Percentiles rank a stretch among this genome's conserved stretches.
Conservation (phyloP, 306 rosid species). For the barrel medic (Medicago truncatula) region DNA sequence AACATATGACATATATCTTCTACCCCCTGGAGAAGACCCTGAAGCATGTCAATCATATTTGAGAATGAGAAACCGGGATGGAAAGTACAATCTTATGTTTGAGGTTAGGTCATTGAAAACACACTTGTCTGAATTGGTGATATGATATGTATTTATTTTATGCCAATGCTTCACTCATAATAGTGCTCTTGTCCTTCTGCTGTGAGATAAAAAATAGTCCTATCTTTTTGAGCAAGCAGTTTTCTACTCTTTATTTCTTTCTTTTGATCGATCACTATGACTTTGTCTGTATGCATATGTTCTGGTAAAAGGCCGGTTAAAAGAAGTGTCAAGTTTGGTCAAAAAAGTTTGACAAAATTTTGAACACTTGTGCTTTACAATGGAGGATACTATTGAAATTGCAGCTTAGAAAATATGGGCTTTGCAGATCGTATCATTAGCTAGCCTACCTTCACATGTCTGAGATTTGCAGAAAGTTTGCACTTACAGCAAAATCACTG, state of each 20-base stretch:
- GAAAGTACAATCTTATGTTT: slow-evolving; percentile 98
- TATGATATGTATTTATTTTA: slow-evolving; percentile 32
- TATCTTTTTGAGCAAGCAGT: slow-evolving; percentile 29
- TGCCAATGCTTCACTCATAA: slow-evolving; percentile 6
- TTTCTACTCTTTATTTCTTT: not conserved
- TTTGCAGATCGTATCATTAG: slow-evolving; percentile 18
- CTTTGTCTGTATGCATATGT: slow-evolving; percentile 20
- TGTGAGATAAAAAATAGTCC: slow-evolving; percentile 12
- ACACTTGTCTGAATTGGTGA: slow-evolving; percentile 1
- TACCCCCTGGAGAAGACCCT: slow-evolving; percentile 99
- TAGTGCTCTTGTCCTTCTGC: slow-evolving; percentile 25
- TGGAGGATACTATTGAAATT: slow-evolving; percentile 13
- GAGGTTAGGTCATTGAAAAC: slow-evolving; percentile 67
- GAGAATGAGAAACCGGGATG: slow-evolving; percentile 99
- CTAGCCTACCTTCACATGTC: slow-evolving; percentile 22
- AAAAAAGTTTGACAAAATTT: slow-evolving; percentile 20
- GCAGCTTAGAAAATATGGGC: slow-evolving; percentile 19
- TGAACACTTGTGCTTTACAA: slow-evolving; percentile 8
- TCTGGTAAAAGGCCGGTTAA: slow-evolving; percentile 15
- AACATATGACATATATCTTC: slow-evolving; percentile 96
- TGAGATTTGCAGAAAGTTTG: slow-evolving; percentile 27
- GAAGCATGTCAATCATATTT: slow-evolving; percentile 99
- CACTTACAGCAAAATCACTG: slow-evolving; percentile 26
- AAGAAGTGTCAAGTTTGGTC: slow-evolving; percentile 16
- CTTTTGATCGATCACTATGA: slow-evolving; percentile 10